Conservation (phyloP, 106 monocot species). For the Dendrobium huoshanense region DNA sequence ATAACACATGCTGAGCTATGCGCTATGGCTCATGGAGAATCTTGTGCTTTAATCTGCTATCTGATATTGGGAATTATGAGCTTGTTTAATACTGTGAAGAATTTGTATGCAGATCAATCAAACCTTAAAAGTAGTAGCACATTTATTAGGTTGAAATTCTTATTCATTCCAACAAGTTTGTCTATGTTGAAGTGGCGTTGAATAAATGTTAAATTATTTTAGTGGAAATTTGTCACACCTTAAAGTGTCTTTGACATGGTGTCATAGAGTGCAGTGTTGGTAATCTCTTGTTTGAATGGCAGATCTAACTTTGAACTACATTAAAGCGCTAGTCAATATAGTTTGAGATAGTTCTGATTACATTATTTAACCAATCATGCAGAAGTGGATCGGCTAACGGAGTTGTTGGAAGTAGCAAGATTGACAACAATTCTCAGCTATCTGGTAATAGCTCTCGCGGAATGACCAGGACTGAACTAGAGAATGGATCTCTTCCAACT, state of each 20-base stretch:
- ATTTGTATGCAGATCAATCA: not conserved
- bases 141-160: not conserved
- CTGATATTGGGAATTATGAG: not conserved
- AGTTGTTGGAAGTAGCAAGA: conserved; percentile 44
- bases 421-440: conserved; percentile 42
- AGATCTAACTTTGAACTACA: not conserved
- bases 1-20: not conserved
- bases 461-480: conserved; percentile 41
- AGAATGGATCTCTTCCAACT: conserved; percentile 29
- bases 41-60: not conserved
- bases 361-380: conserved; percentile 13
- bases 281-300: not conserved
- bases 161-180: not conserved
- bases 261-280: not conserved
- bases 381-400: conserved; percentile 61
- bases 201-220: not conserved
- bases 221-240: not conserved
- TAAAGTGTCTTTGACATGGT: not conserved
- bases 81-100: not conserved
- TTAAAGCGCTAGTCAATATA: not conserved
- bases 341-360: not conserved
- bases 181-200: not conserved
- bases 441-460: conserved; percentile 33
- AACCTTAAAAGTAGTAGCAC: not conserved
- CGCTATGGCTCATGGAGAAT: not conserved